phyloP scores from a whole-genome alignment of 1,139 yeast genomes.

The Geotrichum fermentans region DNA sequence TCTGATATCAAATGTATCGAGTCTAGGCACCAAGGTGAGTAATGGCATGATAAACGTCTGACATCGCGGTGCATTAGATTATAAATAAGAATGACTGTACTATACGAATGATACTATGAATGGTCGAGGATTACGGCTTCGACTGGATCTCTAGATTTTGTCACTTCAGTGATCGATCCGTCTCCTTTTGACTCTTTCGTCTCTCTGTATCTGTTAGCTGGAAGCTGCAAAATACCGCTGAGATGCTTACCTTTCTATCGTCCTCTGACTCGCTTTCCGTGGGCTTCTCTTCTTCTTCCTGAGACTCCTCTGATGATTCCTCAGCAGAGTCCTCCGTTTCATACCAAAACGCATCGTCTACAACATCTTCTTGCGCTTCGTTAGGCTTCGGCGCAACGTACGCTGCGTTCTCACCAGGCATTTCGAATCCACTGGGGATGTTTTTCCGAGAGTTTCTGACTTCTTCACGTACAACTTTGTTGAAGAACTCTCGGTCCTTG shows the following conservation, averaged over 20 bases:
- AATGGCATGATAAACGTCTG: no score
- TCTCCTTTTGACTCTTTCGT: no score
- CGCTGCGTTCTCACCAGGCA: slow-evolving; percentile 68
- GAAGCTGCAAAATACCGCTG: no score
- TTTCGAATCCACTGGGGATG: slow-evolving; percentile 76
- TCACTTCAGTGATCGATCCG: no score
- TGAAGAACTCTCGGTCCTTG: slow-evolving; percentile 74
- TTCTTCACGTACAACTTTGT: slow-evolving; percentile 70
- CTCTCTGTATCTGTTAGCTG: no score
- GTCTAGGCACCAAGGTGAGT: no score
- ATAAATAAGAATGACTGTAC: no score
- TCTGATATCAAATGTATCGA: no score
- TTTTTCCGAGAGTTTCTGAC: slow-evolving; percentile 79
- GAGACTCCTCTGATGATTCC: slow-evolving; percentile 37
- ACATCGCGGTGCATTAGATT: no score
- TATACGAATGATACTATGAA: no score
- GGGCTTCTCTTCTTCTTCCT: slow-evolving; percentile 35
- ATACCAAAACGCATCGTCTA: slow-evolving; percentile 83
- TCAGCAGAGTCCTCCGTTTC: slow-evolving; percentile 65
- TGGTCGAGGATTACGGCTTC: no score
- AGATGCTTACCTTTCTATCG: background rate
- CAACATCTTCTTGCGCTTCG: slow-evolving; percentile 54
- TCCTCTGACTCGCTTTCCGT: background rate
- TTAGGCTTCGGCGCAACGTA: slow-evolving; percentile 46
- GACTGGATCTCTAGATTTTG: no score